Percentiles rank a stretch among this genome's conserved stretches.
Evolutionary conservation across 2,329 filamentous ascomycete species (phyloP).

Genomic region (Fusarium protoensiforme): DNA sequence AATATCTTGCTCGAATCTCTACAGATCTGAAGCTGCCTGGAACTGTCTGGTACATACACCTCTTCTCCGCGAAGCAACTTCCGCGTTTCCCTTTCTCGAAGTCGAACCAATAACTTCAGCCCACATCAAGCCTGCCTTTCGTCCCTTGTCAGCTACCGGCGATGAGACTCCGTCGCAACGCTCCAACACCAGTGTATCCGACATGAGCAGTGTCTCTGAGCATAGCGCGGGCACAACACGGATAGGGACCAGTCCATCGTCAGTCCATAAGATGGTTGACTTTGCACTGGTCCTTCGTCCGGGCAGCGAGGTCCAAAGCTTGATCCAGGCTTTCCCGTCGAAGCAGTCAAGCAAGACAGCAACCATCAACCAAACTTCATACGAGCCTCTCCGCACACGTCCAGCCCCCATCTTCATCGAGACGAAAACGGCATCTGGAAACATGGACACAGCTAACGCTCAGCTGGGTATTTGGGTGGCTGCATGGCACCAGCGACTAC

Average conservation of each 20-base stretch:
- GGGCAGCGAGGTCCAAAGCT: background rate
- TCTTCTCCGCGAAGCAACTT: background rate
- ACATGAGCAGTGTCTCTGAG: background rate
- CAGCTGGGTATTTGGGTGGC: constrained; percentile 16
- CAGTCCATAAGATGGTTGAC: constrained; percentile 11
- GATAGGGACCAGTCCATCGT: background rate
- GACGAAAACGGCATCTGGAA: background rate
- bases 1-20: constrained; percentile 1
- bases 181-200: background rate
- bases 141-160: background rate
- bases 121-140: constrained; percentile 4
- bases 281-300: background rate
- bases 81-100: background rate
- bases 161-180: background rate
- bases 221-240: background rate
- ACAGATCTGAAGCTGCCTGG: constrained; percentile 11
- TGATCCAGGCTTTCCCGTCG: background rate
- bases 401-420: background rate
- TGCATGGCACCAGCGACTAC: constrained; percentile 22
- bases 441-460: constrained; percentile 6
- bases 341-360: background rate
- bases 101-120: constrained; percentile 8
- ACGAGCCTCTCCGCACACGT: background rate
- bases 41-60: constrained; percentile 7
- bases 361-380: background rate